These are phyloP conservation scores for Actinomortierella ambigua DNA, from an alignment of 371 early-diverging fungal species.

Conservation along the genomic window DNA sequence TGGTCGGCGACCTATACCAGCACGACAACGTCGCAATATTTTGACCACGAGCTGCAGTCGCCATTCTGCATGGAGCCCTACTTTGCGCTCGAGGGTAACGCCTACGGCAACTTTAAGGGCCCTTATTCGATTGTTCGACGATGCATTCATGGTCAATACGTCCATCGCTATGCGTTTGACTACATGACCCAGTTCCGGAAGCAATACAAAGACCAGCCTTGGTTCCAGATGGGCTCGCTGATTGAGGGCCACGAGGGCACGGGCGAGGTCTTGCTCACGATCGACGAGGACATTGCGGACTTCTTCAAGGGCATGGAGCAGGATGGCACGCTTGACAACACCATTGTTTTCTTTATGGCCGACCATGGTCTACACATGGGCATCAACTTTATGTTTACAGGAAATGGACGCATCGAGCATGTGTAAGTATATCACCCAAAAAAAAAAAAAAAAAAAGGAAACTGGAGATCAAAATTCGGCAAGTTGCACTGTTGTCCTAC, in stretches of 20 bases:
- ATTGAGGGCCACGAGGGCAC: constrained; percentile 57
- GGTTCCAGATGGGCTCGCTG: constrained; percentile 47
- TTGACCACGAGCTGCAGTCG: constrained; percentile 51
- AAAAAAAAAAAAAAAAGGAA: background rate
- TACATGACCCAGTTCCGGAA: constrained; percentile 48
- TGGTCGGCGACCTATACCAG: constrained; percentile 48
- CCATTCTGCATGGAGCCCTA: constrained; percentile 54
- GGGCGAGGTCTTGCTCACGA: constrained; percentile 49
- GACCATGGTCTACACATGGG: constrained; percentile 60
- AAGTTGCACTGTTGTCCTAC: too few species aligned
- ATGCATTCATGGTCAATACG: constrained; percentile 48
- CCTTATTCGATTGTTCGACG: constrained; percentile 50
- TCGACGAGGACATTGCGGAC: constrained; percentile 44
- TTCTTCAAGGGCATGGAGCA: constrained; percentile 47
- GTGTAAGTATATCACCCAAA: constrained; percentile 16
- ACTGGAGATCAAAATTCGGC: too few species aligned
- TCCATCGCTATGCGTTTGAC: constrained; percentile 51
- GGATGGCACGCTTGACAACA: constrained; percentile 51
- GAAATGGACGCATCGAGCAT: constrained; percentile 52
- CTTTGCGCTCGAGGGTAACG: constrained; percentile 41
- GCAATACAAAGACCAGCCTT: constrained; percentile 33
- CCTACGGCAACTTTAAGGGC: constrained; percentile 53
- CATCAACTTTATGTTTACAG: constrained; percentile 49
- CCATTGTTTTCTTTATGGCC: constrained; percentile 48
- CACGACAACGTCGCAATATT: constrained; percentile 25